phyloP scores from a whole-genome alignment of 805 yeast genomes.

The Lipomyces kockii region DNA sequence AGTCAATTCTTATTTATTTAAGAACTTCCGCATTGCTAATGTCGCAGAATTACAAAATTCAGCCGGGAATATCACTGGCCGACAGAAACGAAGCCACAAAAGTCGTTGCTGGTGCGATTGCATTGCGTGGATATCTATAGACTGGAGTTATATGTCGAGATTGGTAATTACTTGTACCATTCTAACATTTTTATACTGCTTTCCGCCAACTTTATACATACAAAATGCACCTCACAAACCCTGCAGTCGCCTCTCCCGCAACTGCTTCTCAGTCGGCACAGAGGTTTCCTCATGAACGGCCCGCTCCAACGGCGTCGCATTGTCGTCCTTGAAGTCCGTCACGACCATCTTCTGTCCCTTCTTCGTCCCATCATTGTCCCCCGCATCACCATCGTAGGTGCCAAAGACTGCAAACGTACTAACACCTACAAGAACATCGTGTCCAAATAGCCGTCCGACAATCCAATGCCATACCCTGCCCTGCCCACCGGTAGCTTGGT shows the following conservation, averaged over 20 bases:
- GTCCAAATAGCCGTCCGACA: slow-evolving; percentile 22
- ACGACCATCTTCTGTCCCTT: not conserved
- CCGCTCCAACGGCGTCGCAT: not conserved
- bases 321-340: not conserved
- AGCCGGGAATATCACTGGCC: slow-evolving; percentile 16
- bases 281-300: not conserved
- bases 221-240: not conserved
- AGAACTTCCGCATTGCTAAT: not conserved
- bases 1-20: not conserved
- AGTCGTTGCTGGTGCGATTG: slow-evolving; percentile 28
- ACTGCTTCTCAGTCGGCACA: not conserved
- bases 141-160: not conserved
- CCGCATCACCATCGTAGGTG: not conserved
- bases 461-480: slow-evolving; percentile 34
- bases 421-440: slow-evolving; percentile 23
- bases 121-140: slow-evolving; percentile 30
- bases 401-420: slow-evolving; percentile 22
- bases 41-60: slow-evolving; percentile 31
- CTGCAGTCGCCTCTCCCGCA: not conserved
- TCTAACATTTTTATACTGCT: not conserved
- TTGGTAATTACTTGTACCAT: not conserved
- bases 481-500: slow-evolving; percentile 16
- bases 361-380: no score
- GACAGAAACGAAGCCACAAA: slow-evolving; percentile 15
- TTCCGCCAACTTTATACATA: not conserved